Percentiles rank a stretch among this genome's conserved stretches.
These are phyloP conservation scores for Colletotrichum godetiae DNA, from an alignment of 2,329 filamentous ascomycete genomes.

Conservation along the genomic window DNA sequence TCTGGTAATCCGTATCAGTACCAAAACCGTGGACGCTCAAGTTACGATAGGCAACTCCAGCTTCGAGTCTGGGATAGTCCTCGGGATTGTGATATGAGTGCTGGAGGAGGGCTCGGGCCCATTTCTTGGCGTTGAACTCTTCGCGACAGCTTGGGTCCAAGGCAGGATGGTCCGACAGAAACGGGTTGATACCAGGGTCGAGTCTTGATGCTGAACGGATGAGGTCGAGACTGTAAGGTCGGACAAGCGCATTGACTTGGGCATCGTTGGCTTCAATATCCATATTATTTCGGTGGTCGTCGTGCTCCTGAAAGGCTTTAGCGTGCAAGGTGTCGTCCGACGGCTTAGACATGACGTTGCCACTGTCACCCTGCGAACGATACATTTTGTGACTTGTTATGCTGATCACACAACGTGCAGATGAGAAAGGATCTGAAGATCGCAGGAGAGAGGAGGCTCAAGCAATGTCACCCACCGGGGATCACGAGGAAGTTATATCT, in stretches of 20 bases:
- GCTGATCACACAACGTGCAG: neutral
- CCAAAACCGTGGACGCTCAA: slow-evolving; percentile 52
- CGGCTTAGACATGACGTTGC: neutral
- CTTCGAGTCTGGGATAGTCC: slow-evolving; percentile 48
- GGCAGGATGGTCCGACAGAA: slow-evolving; percentile 41
- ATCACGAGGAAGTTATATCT: neutral
- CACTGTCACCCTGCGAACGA: neutral
- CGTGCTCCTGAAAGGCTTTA: neutral
- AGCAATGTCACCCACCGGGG: neutral
- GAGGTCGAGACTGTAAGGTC: slow-evolving; percentile 35
- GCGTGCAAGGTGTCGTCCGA: slow-evolving; percentile 4
- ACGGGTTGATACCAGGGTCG: slow-evolving; percentile 38
- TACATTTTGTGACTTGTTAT: neutral
- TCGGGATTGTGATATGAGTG: slow-evolving; percentile 49
- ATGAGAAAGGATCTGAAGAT: neutral
- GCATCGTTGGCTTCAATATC: slow-evolving; percentile 1
- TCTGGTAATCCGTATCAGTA: slow-evolving; percentile 48
- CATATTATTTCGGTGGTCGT: neutral
- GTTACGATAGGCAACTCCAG: slow-evolving; percentile 52
- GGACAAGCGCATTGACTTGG: slow-evolving; percentile 16
- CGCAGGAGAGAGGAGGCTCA: neutral
- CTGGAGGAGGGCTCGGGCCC: slow-evolving; percentile 58
- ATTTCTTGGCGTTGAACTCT: slow-evolving; percentile 57
- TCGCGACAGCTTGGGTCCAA: slow-evolving; percentile 56
- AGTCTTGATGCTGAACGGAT: slow-evolving; percentile 27